Evolutionary conservation across 495 filamentous ascomycete genomes (phyloP).

Genomic region (Hypoxylon lenormandii): DNA sequence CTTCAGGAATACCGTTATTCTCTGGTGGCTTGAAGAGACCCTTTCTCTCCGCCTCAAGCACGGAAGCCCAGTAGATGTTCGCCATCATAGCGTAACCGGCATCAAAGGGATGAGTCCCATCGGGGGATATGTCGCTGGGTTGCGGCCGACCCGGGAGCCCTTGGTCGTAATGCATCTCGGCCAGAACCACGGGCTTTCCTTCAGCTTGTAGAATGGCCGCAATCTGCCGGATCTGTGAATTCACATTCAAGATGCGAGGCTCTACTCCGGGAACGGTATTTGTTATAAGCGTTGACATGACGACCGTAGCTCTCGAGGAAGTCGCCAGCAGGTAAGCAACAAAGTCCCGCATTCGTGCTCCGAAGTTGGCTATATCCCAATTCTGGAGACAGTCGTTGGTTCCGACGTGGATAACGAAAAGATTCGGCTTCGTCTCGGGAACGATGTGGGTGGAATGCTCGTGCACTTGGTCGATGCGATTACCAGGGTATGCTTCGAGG

Average conservation of each 20-base stretch:
- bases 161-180: conserved; percentile 35
- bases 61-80: conserved; percentile 18
- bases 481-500: conserved; percentile 48
- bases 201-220: conserved; percentile 47
- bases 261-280: conserved; percentile 38
- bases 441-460: conserved; percentile 29
- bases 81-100: conserved; percentile 58
- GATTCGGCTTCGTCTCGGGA: conserved; percentile 46
- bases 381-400: conserved; percentile 50
- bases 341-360: conserved; percentile 14
- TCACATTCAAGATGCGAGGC: conserved; percentile 43
- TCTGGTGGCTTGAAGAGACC: neutral
- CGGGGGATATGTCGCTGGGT: conserved; percentile 32
- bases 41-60: neutral
- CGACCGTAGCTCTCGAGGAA: conserved; percentile 36
- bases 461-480: conserved; percentile 49
- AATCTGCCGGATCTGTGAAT: conserved; percentile 33
- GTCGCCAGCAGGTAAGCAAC: conserved; percentile 18
- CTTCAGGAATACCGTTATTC: neutral
- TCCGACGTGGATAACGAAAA: conserved; percentile 52
- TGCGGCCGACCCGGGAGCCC: conserved; percentile 35
- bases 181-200: conserved; percentile 36
- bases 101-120: conserved; percentile 55
- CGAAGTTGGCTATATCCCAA: conserved; percentile 12
- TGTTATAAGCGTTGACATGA: conserved; percentile 22